Evolutionary conservation across 352 stramenopile species (phyloP).

Genomic region (Phytopythium cucurbitacearum): DNA sequence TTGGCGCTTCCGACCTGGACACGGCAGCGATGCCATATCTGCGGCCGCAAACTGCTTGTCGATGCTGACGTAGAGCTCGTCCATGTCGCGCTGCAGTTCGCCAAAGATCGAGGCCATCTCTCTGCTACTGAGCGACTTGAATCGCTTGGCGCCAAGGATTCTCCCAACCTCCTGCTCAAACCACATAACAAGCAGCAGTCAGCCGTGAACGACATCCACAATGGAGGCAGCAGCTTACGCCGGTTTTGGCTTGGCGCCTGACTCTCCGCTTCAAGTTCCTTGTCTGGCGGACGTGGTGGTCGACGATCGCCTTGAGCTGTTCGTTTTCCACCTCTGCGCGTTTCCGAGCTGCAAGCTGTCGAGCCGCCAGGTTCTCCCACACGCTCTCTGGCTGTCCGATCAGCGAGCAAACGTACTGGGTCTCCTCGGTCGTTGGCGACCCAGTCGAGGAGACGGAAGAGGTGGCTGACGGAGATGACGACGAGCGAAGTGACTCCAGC

Average conservation of each 20-base stretch:
- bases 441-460: background rate
- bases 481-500: slow-evolving; percentile 1
- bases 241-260: slow-evolving; percentile 19
- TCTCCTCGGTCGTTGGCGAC: background rate
- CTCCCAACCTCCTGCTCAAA: slow-evolving; percentile 1
- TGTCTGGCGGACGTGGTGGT: slow-evolving; percentile 16
- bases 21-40: slow-evolving; percentile 8
- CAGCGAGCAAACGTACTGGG: background rate
- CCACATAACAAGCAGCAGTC: background rate
- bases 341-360: slow-evolving; percentile 12
- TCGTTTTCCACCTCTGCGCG: slow-evolving; percentile 21
- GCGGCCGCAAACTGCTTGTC: slow-evolving; percentile 11
- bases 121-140: slow-evolving; percentile 2
- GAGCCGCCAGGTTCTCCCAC: slow-evolving; percentile 15
- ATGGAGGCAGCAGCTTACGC: slow-evolving; percentile 4
- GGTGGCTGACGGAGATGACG: background rate
- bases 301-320: slow-evolving; percentile 13
- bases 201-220: background rate
- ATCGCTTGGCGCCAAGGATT: slow-evolving; percentile 7
- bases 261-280: slow-evolving; percentile 26
- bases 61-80: slow-evolving; percentile 9
- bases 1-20: slow-evolving; percentile 12
- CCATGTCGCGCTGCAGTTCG: slow-evolving; percentile 11
- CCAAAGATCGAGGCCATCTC: slow-evolving; percentile 12
- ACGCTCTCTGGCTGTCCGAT: slow-evolving; percentile 4